These are phyloP conservation scores for Boletus pseudopeckii DNA, from an alignment of 768 basidiomycete species.

Conservation along the genomic window DNA sequence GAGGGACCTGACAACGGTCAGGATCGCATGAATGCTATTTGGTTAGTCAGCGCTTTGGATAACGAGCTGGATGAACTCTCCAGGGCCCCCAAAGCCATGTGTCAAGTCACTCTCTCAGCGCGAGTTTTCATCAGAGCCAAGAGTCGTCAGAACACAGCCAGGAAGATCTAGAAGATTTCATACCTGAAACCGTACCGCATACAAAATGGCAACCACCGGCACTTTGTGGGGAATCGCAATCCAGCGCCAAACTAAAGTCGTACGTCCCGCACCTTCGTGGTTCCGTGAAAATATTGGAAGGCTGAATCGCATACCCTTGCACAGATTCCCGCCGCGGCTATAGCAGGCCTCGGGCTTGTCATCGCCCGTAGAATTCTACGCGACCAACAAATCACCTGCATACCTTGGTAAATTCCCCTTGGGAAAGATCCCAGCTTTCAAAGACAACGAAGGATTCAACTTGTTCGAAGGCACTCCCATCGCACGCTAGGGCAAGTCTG, in stretches of 20 bases:
- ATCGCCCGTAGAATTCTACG: conserved; percentile 22
- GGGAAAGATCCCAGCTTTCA: conserved; percentile 29
- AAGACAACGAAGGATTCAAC: conserved; percentile 20
- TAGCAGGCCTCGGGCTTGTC: conserved; percentile 27
- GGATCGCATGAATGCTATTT: too few species aligned
- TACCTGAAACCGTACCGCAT: background rate
- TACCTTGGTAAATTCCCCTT: conserved; percentile 29
- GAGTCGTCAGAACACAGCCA: background rate
- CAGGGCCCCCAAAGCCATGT: too few species aligned
- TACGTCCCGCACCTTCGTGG: conserved; percentile 17
- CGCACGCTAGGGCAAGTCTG: conserved; percentile 28
- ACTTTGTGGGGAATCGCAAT: conserved; percentile 22
- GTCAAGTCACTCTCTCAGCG: background rate
- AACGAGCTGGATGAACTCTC: too few species aligned
- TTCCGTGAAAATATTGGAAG: too few species aligned
- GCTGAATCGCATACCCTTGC: background rate
- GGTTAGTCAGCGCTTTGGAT: too few species aligned
- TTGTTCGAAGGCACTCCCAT: conserved; percentile 29
- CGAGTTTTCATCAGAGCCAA: background rate
- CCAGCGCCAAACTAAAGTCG: conserved; percentile 29
- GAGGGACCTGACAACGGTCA: too few species aligned
- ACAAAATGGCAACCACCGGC: conserved; percentile 22
- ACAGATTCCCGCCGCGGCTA: conserved; percentile 24
- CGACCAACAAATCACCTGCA: conserved; percentile 27
- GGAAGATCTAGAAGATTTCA: background rate